Conservation (phyloP, 345 rosid genomes). For the Cardiospermum halicacabum region DNA sequence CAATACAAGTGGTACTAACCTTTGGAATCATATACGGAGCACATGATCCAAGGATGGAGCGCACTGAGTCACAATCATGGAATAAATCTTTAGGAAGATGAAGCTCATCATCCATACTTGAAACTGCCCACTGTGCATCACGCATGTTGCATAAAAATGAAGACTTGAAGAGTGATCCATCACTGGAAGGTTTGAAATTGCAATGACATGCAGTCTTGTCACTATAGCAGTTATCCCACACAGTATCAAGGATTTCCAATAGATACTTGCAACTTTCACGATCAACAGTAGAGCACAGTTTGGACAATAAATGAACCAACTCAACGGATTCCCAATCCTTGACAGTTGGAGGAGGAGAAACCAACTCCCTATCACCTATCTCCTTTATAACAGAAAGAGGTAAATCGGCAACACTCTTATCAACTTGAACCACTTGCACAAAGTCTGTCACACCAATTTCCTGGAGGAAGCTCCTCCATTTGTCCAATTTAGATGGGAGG, state of each 20-base stretch:
- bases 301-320: conserved; percentile 47
- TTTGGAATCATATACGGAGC: conserved; percentile 89
- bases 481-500: conserved; percentile 38
- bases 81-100: conserved; percentile 68
- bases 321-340: conserved; percentile 92
- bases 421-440: conserved; percentile 70
- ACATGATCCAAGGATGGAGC: conserved; percentile 57
- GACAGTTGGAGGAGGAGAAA: conserved; percentile 34
- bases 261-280: conserved; percentile 50
- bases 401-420: conserved; percentile 51
- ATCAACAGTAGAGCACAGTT: conserved; percentile 38
- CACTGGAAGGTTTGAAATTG: conserved; percentile 25
- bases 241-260: conserved; percentile 61
- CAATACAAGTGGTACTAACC: conserved; percentile 42
- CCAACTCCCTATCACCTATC: conserved; percentile 27
- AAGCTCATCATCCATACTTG: conserved; percentile 65
- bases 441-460: conserved; percentile 85
- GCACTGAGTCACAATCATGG: conserved; percentile 77
- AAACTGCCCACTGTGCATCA: conserved; percentile 64
- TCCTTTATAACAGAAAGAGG: conserved; percentile 20
- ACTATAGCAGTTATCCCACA: conserved; percentile 72
- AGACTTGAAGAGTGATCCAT: conserved; percentile 46
- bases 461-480: conserved; percentile 76
- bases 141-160: conserved; percentile 60
- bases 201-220: conserved; percentile 46